phyloP scores from a whole-genome alignment of 371 early-diverging fungal genomes.

The Haplosporangium sp. region DNA sequence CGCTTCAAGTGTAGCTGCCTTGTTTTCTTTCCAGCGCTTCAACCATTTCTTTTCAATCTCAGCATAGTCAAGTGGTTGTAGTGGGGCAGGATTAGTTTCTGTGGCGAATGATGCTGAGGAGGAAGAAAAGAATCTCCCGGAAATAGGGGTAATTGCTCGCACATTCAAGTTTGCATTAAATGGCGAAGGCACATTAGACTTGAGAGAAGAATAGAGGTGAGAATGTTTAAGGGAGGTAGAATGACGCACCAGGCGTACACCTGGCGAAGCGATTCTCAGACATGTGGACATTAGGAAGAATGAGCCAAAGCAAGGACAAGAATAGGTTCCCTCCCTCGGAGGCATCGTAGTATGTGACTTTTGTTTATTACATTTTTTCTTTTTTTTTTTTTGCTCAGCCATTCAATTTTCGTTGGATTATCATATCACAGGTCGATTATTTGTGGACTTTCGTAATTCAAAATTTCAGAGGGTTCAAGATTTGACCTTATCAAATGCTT shows the following conservation, averaged over 20 bases:
- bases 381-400: no score
- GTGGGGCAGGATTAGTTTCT: no score
- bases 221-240: constrained; percentile 3
- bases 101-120: neutral
- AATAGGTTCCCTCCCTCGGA: no score
- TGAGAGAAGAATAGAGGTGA: neutral
- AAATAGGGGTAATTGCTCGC: constrained; percentile 12
- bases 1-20: constrained; percentile 19
- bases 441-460: no score
- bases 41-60: constrained; percentile 54
- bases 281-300: constrained; percentile 27
- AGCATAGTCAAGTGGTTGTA: constrained; percentile 34
- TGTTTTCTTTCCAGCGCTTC: constrained; percentile 49
- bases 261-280: neutral
- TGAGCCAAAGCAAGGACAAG: no score
- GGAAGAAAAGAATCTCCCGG: constrained; percentile 21
- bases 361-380: no score
- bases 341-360: no score
- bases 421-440: no score
- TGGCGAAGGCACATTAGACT: neutral
- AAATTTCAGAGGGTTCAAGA: no score
- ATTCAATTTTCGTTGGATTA: no score
- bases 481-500: no score
- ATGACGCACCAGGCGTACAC: constrained; percentile 1
- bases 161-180: neutral